phyloP scores from a whole-genome alignment of 495 filamentous ascomycete genomes.

The Emericellopsis terricola region DNA sequence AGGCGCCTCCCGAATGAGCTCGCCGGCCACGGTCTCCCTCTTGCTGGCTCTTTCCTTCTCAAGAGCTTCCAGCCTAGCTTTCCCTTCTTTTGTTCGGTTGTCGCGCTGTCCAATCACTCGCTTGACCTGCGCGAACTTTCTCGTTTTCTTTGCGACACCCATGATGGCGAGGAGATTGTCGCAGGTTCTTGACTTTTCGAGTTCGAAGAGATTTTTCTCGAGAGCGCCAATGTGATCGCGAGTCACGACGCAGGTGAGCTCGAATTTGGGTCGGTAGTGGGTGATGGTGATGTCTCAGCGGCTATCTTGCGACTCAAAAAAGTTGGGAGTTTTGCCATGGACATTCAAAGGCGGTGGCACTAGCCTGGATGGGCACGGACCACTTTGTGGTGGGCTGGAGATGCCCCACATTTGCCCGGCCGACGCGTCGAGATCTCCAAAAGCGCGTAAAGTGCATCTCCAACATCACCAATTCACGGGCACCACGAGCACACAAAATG shows the following conservation, averaged over 20 bases:
- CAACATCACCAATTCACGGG: no score
- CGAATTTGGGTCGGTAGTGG: no score
- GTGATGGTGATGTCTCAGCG: no score
- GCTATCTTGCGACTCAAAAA: no score
- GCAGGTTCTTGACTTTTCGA: no score
- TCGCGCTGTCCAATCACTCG: slow-evolving; percentile 43
- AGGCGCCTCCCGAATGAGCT: slow-evolving; percentile 52
- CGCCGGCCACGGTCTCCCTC: slow-evolving; percentile 32
- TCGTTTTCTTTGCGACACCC: slow-evolving; percentile 44
- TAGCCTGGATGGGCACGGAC: background rate
- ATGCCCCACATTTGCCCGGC: no score
- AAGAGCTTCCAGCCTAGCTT: slow-evolving; percentile 34
- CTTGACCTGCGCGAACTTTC: slow-evolving; percentile 50
- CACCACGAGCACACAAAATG: slow-evolving; percentile 21
- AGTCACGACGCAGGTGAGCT: no score
- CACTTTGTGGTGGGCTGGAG: background rate
- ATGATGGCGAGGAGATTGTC: slow-evolving; percentile 20
- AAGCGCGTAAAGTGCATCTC: background rate
- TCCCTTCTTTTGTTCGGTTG: slow-evolving; percentile 38
- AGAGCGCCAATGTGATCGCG: no score
- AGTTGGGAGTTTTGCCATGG: background rate
- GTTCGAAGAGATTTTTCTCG: no score
- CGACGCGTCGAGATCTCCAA: background rate
- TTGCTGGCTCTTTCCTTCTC: slow-evolving; percentile 35
- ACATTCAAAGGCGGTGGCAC: background rate